Conservation (phyloP, 2,329 filamentous ascomycete species). For the Alternaria atra region DNA sequence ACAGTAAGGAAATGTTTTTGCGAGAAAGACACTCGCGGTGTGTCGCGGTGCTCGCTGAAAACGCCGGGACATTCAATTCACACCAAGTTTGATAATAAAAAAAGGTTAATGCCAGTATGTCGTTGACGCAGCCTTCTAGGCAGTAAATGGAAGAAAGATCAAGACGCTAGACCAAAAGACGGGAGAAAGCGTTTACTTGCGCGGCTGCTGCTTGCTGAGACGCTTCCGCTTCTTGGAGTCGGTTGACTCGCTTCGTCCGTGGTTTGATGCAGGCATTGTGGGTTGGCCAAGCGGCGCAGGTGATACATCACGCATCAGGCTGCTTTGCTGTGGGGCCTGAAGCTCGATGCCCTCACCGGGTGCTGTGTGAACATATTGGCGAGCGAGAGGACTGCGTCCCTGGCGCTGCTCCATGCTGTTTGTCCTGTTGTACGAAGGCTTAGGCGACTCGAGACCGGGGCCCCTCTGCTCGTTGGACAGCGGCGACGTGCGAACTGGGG, state of each 20-base stretch:
- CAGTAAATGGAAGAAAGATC: slow-evolving; percentile 9
- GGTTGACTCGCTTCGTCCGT: slow-evolving; percentile 42
- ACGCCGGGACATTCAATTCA: slow-evolving; percentile 11
- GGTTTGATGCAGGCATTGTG: slow-evolving; percentile 18
- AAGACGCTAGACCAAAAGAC: slow-evolving; percentile 9
- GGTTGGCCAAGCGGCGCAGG: slow-evolving; percentile 42
- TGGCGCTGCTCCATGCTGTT: slow-evolving; percentile 37
- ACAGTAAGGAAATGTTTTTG: slow-evolving; percentile 18
- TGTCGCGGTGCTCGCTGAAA: slow-evolving; percentile 7
- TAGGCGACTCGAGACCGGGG: slow-evolving; percentile 40
- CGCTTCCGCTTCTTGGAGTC: slow-evolving; percentile 50
- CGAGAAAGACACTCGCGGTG: slow-evolving; percentile 6
- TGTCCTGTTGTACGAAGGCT: slow-evolving; percentile 38
- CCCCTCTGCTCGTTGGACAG: slow-evolving; percentile 40
- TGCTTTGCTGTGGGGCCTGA: slow-evolving; percentile 45
- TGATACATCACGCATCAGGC: slow-evolving; percentile 47
- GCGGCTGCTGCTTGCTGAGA: slow-evolving; percentile 46
- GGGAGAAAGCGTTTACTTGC: slow-evolving; percentile 25
- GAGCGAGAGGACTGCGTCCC: slow-evolving; percentile 57
- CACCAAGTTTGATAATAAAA: neutral
- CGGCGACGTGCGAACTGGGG: slow-evolving; percentile 38
- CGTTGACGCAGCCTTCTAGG: neutral
- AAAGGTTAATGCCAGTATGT: slow-evolving; percentile 5
- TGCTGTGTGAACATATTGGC: slow-evolving; percentile 52
- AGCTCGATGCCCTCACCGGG: slow-evolving; percentile 49